Base-by-base conservation (phyloP, 1,139 yeast genomes). In the Hemisphaericaspora subhashii region DNA sequence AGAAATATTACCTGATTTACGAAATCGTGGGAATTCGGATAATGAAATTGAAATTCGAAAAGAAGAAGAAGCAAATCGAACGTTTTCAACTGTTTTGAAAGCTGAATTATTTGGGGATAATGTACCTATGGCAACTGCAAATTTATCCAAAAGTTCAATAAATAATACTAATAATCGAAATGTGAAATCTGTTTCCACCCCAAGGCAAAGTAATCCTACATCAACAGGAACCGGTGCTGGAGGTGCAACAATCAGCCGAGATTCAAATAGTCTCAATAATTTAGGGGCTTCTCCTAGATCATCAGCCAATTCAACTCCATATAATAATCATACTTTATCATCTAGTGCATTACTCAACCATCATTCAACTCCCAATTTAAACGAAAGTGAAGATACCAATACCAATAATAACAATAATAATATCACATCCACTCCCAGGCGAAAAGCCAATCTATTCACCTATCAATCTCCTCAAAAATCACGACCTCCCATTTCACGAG, bases 101-200 rank as follows among this genome's bases (percentile, higher is more conserved):
- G 88, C 95, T 22, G 99, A 92, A 58, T 66, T 92, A 31, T 92
- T 92, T 68, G 98, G 98, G 7, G 94, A 85, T 53, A 79, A 85
- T 43, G 81, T 85, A 2, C 88, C 89, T 2, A 68, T 72, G 61
- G 77, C 79, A 3, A 62, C 77, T 1, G 68, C 71, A 2, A 61
- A 60, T 39, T 52, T 64, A 32, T 43, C 62, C 2, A 40, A 33
- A 21, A 31, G 31, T 14, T 22, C 43, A 3, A 37, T 31, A 13
- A 25, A 13, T 8, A 33, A 28, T 5, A 32, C 13, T 12, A 36
- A 27, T 27, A 32, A 35, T 18, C 30, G 28, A 22, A 42, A 33
- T 37, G 29, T 27, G 12, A 45, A 47, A 34, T 40, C n/a, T n/a
- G n/a, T n/a, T n/a, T n/a, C 41, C 32, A 29, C 41, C 12, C 26